These are phyloP conservation scores for Platanus orientalis DNA, from an alignment of 164 flowering plant genomes.

Conservation along the genomic window DNA sequence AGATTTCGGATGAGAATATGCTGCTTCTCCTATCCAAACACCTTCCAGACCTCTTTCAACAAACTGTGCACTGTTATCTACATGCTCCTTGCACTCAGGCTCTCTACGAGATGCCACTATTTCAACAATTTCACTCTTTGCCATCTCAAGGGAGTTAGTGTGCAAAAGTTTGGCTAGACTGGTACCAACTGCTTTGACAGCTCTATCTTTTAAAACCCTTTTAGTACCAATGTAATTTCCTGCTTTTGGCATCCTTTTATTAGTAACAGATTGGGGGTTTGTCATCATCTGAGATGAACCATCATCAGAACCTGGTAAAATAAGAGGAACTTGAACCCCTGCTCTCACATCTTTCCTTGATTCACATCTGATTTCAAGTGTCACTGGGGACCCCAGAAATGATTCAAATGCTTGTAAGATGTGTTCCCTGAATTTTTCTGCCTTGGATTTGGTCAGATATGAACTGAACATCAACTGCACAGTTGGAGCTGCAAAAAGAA, in stretches of 20 bases:
- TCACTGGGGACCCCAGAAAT: slow-evolving; percentile 55
- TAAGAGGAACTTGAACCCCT: slow-evolving; percentile 23
- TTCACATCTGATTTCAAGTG: slow-evolving; percentile 59
- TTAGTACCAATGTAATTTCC: slow-evolving; percentile 10
- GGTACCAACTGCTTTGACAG: too few species aligned
- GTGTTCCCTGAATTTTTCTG: slow-evolving; percentile 46
- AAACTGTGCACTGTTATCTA: slow-evolving; percentile 8
- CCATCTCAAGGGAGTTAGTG: slow-evolving; percentile 15
- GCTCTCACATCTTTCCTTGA: slow-evolving; percentile 24
- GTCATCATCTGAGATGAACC: slow-evolving; percentile 25
- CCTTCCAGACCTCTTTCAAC: slow-evolving; percentile 16
- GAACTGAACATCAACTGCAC: slow-evolving; percentile 60
- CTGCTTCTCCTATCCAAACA: slow-evolving; percentile 17
- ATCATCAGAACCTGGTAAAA: slow-evolving; percentile 25
- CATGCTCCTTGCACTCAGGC: slow-evolving; percentile 15
- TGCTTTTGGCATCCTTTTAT: slow-evolving; percentile 11
- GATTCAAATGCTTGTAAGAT: slow-evolving; percentile 70
- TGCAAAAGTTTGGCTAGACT: slow-evolving; percentile 12
- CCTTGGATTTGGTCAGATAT: slow-evolving; percentile 42
- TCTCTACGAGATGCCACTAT: slow-evolving; percentile 35
- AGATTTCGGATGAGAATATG: slow-evolving; percentile 21
- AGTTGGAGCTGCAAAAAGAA: slow-evolving; percentile 50
- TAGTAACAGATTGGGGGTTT: slow-evolving; percentile 8
- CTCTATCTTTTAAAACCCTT: slow-evolving; percentile 11
- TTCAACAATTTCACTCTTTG: slow-evolving; percentile 62